These are phyloP conservation scores for Salix arbutifolia DNA, from an alignment of 345 rosid species.

Conservation along the genomic window DNA sequence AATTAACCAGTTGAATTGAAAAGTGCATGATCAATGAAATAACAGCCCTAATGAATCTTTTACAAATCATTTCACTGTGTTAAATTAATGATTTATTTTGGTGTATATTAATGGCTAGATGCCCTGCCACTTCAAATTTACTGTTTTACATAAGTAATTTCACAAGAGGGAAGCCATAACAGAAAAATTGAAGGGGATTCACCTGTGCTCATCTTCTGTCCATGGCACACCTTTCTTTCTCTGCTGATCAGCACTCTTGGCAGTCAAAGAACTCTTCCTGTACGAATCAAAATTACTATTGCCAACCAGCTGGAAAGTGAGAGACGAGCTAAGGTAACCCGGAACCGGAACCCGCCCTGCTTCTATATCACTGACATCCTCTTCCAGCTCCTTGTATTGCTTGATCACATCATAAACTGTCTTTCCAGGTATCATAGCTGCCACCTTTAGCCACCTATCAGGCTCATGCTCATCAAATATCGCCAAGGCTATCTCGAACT, in stretches of 20 bases:
- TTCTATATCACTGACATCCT: slow-evolving; percentile 66
- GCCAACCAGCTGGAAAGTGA: slow-evolving; percentile 33
- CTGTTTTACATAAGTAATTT: neutral
- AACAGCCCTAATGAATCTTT: neutral
- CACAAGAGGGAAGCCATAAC: neutral
- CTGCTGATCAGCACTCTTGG: slow-evolving; percentile 57
- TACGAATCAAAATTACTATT: slow-evolving; percentile 32
- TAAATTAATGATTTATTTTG: neutral
- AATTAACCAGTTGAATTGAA: neutral
- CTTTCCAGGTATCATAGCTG: slow-evolving; percentile 69
- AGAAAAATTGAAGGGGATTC: neutral
- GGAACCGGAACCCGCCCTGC: slow-evolving; percentile 74
- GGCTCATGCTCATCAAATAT: slow-evolving; percentile 58
- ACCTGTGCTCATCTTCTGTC: slow-evolving; percentile 99
- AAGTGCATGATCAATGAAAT: neutral
- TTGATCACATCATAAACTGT: slow-evolving; percentile 59
- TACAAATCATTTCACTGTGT: neutral
- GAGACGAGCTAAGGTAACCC: slow-evolving; percentile 49
- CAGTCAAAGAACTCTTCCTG: slow-evolving; percentile 49
- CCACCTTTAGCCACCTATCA: slow-evolving; percentile 66
- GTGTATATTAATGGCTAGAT: neutral
- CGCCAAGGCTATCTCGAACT: slow-evolving; percentile 75
- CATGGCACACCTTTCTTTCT: slow-evolving; percentile 95
- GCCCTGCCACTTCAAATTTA: neutral
- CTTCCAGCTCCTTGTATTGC: slow-evolving; percentile 65